Base-by-base conservation (phyloP, 2,329 filamentous ascomycete species). In the Diaporthe velutina region DNA sequence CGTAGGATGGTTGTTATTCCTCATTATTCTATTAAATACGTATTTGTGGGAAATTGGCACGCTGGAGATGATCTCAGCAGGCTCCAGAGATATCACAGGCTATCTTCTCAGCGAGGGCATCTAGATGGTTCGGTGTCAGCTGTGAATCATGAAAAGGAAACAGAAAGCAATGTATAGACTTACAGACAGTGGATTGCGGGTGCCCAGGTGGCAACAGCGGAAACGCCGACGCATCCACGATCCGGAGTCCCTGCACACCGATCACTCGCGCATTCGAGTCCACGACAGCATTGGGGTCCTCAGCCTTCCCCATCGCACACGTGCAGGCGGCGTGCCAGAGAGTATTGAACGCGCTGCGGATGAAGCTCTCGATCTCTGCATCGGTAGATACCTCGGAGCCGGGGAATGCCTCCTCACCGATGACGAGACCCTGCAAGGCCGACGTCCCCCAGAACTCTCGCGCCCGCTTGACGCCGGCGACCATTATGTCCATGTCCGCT, bases 281-380 rank as follows among this genome's bases (percentile, higher is more conserved):
- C 30, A 75, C 64, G 10, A 75, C 74, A 3, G 71, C 55, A 13
- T 40, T 38, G 3, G 35, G 22, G 17, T 75, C 71, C 6, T 30
- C 38, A 1, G n/a, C 25, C 45, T 71, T 79, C 0, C 84, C 84
- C 83, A 85, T 86, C 19, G 80, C 82, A 72, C 82, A 84, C 0
- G 83, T 83, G 12, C 80, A 79, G 6, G 78, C 73, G 0, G 81
- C 80, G 76, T 85, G 83, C 73, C 79, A 82, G 17, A 83, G 75
- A 0, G 80, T 80, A 70, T 79, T 81, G n/a, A 82, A 73, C 8
- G n/a, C 78, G 19, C 74, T 73, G 30, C 68, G 68, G 17, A 71
- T 50, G 33, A 50, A 60, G 8, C 7, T 28, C 55, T 60, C 45
- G 22, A 61, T 60, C 66, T 84, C 78, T 13, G 70, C 80, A 73